Evolutionary conservation across 345 rosid genomes (phyloP).

Genomic region (Eutrema yunnanense): DNA sequence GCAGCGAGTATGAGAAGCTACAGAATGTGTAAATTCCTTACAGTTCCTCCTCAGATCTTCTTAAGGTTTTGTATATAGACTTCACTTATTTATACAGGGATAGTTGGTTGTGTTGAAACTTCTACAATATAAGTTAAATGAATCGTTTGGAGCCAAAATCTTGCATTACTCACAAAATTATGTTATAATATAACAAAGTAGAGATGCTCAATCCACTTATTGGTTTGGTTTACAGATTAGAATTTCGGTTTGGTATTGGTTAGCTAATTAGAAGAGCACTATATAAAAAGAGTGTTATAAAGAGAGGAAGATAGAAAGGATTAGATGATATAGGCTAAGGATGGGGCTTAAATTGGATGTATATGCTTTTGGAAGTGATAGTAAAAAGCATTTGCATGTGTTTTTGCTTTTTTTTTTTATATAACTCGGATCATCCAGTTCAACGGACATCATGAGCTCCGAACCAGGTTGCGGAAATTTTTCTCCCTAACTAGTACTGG

Average conservation of each 20-base stretch:
- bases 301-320: not conserved
- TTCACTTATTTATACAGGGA: not conserved
- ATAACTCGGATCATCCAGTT: no score
- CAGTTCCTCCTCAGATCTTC: no score
- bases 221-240: not conserved
- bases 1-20: no score
- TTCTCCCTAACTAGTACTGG: no score
- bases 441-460: no score
- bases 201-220: not conserved
- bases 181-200: not conserved
- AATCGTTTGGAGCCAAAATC: not conserved
- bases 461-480: no score
- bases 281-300: not conserved
- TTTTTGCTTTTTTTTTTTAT: constrained; percentile 14
- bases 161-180: not conserved
- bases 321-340: constrained; percentile 9
- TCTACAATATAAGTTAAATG: not conserved
- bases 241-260: constrained; percentile 1
- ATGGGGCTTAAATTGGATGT: constrained; percentile 5
- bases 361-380: constrained; percentile 14
- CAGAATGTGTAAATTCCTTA: no score
- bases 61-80: not conserved
- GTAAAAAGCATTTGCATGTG: constrained; percentile 15
- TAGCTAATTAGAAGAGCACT: not conserved
- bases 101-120: not conserved